Evolutionary conservation across 768 basidiomycete genomes (phyloP), one percentile per base, ranked within the genome.

Genomic region (Podaxis sp.): DNA sequence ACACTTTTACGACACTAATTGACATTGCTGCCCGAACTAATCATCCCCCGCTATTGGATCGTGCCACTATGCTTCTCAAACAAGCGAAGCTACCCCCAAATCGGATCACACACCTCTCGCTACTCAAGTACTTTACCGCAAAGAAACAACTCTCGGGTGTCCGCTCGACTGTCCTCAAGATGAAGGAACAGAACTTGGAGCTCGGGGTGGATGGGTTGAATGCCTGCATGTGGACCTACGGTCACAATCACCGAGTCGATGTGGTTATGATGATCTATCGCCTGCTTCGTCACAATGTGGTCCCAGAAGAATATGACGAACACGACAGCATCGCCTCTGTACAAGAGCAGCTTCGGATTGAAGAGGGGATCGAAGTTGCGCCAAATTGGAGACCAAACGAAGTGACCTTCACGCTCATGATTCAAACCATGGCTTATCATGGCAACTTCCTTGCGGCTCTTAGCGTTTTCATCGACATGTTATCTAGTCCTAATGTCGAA

Each of bases 371-470:
- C 63, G 68, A 73, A 52, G 72, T 88, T 5, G 68, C 75, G 2
- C 64, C 66, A 15, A 68, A 75, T 11, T 66, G 88, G 40, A 72
- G 75, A 48, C 90, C 93, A 7, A 83, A 92, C 71, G 75, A 78
- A 20, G 74, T 86, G 61, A 93, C 90, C 13, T 95, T 87, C 72
- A 85, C 84, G 15, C 73, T 77, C 28, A 76, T 93, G 72, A 80
- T 94, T 56, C 93, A 95, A 69, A 72, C 79, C 4, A 81, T 88
- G 72, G 82, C 91, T 2, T 89, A 90, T 70, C 82, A 84, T 59
- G 93, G 94, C 17, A 77, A 91, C 66, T 79, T 95, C 56, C 69
- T 71, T 28, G 73, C 75, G 6, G 80, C 84, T 2, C 75, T 95
- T 44, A 70, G 75, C 13, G 77, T 87, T 55, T 87, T 93, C 68